phyloP scores from a whole-genome alignment of 2,329 filamentous ascomycete genomes.

The Hysterium pulicare region DNA sequence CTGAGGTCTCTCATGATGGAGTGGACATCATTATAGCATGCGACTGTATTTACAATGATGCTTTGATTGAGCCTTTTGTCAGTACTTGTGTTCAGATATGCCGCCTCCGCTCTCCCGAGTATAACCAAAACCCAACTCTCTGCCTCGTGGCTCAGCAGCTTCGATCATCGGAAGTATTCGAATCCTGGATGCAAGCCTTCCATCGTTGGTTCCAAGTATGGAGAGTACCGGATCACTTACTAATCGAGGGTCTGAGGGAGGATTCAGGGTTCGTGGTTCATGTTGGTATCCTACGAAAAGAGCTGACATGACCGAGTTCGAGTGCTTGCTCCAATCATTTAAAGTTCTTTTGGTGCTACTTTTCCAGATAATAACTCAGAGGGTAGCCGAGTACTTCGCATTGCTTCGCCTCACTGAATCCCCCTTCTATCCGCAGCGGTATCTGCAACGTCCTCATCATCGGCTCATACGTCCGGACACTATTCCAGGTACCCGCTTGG shows the following conservation, averaged over 20 bases:
- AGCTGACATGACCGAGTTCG: neutral
- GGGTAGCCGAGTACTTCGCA: constrained; percentile 21
- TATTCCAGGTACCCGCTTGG: constrained; percentile 13
- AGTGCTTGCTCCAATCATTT: neutral
- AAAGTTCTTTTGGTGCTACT: neutral
- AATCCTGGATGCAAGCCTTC: constrained; percentile 73
- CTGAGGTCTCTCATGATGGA: constrained; percentile 18
- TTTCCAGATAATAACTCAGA: constrained; percentile 21
- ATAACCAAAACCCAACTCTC: constrained; percentile 53
- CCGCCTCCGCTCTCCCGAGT: constrained; percentile 47
- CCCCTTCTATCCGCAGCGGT: constrained; percentile 9
- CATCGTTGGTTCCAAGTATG: constrained; percentile 66
- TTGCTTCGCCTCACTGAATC: constrained; percentile 23
- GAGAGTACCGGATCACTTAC: constrained; percentile 64
- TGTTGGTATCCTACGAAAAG: constrained; percentile 51
- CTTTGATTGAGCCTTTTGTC: constrained; percentile 77
- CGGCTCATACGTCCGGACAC: constrained; percentile 8
- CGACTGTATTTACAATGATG: constrained; percentile 94
- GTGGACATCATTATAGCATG: constrained; percentile 78
- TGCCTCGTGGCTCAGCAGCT: constrained; percentile 88
- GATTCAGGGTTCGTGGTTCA: constrained; percentile 80
- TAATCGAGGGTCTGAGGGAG: constrained; percentile 58
- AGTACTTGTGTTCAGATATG: constrained; percentile 75
- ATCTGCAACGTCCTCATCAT: constrained; percentile 26
- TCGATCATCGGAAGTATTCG: constrained; percentile 79